Conservation (phyloP, 2,329 filamentous ascomycete species). For the Ilyonectria destructans region DNA sequence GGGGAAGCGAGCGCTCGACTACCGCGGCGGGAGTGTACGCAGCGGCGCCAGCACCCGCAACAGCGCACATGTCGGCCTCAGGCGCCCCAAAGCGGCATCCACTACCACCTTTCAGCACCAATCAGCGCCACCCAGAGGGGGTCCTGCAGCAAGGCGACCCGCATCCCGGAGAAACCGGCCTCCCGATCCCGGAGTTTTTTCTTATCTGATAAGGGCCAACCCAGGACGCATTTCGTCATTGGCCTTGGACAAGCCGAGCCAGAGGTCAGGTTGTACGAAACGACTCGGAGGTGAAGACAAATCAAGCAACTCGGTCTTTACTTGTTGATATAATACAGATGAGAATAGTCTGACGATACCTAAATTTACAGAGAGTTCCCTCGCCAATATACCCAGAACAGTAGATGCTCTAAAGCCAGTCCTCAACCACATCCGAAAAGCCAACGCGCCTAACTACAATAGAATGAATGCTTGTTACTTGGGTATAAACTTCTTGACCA, state of each 20-base stretch:
- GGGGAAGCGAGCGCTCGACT: conserved; percentile 45
- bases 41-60: conserved; percentile 32
- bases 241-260: conserved; percentile 8
- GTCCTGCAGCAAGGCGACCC: conserved; percentile 30
- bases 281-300: neutral
- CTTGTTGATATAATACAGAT: conserved; percentile 13
- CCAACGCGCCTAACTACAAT: conserved; percentile 24
- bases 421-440: neutral
- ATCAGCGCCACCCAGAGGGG: conserved; percentile 22
- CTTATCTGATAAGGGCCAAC: conserved; percentile 46
- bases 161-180: conserved; percentile 43
- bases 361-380: neutral
- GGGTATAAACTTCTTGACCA: conserved; percentile 19
- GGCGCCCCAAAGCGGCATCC: conserved; percentile 34
- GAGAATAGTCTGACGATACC: neutral
- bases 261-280: neutral
- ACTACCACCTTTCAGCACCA: neutral
- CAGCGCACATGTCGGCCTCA: conserved; percentile 35
- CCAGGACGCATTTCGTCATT: conserved; percentile 45
- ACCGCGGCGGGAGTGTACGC: conserved; percentile 36
- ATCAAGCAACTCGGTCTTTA: neutral
- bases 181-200: conserved; percentile 43
- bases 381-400: neutral
- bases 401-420: neutral
- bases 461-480: conserved; percentile 25